These are phyloP conservation scores for Trichoderma asperelloides DNA, from an alignment of 495 filamentous ascomycete genomes.

Conservation along the genomic window DNA sequence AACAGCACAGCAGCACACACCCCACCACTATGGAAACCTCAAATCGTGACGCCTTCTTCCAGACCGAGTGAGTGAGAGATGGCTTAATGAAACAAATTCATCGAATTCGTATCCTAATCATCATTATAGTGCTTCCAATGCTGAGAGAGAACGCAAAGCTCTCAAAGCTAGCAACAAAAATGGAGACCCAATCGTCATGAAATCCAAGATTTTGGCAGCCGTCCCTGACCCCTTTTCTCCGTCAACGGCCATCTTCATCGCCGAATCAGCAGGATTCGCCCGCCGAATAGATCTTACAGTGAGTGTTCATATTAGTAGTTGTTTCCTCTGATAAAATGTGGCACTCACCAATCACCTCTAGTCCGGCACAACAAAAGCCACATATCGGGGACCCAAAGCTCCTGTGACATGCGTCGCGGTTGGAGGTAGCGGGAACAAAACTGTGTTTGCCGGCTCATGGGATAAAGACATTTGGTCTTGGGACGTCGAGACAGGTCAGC, in stretches of 20 bases:
- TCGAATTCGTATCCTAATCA: not conserved
- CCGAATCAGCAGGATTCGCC: constrained; percentile 73
- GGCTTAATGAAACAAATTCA: constrained; percentile 10
- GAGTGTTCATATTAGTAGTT: constrained; percentile 30
- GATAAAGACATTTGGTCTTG: constrained; percentile 86
- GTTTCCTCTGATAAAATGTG: not conserved
- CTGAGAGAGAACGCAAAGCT: constrained; percentile 60
- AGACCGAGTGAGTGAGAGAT: constrained; percentile 60
- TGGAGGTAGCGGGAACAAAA: constrained; percentile 39
- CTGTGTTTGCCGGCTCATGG: constrained; percentile 83
- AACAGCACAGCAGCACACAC: not conserved
- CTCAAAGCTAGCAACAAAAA: constrained; percentile 73
- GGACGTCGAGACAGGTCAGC: constrained; percentile 48
- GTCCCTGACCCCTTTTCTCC: constrained; percentile 54
- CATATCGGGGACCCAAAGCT: constrained; percentile 66
- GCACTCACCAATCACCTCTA: constrained; percentile 8
- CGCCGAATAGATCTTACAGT: constrained; percentile 68
- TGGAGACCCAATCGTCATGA: constrained; percentile 70
- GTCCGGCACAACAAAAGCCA: constrained; percentile 27
- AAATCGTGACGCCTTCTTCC: constrained; percentile 63
- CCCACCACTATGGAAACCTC: constrained; percentile 16
- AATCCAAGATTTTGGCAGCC: constrained; percentile 78
- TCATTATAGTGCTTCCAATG: constrained; percentile 54
- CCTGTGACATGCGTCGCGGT: constrained; percentile 73
- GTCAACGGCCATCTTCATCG: constrained; percentile 57